Base-by-base conservation (phyloP, 2,329 filamentous ascomycete species). In the Fusarium multiceps region DNA sequence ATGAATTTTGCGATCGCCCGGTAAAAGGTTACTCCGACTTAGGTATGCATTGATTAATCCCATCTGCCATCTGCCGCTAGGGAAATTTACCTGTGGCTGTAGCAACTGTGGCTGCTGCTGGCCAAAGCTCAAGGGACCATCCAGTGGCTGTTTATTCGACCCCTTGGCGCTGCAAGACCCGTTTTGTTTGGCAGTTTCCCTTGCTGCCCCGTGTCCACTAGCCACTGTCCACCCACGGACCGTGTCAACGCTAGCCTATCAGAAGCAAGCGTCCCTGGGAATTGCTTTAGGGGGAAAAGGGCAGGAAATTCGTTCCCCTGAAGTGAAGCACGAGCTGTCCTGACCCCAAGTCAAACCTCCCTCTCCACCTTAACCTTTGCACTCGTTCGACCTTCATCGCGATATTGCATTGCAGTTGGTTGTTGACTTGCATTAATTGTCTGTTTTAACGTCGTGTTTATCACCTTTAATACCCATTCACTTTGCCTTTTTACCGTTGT, bases 291-390 rank as follows among this genome's bases (percentile, higher is more conserved):
- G 72, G 68, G 64, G 68, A 46, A 46, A 74, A 77, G 71, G 73
- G 69, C 72, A 77, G 76, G 78, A 76, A 80, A 76, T 75, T 75
- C 76, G 74, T 76, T 76, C 78, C 78, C 78, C 78, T 79, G 78
- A 79, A 63, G 48, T 63, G 48, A 63, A 78, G 75, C 69, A 72
- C 69, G 67, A 75, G 74, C 74, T 75, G 69, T 75, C 73, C 72
- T 63, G 64, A 73, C 73, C 70, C 55, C 49, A 55, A 58, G 50
- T 53, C 62, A 65, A 60, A 66, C 63, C 61, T 66, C 63, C 61
- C 61, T 59, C 74, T 75, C 70, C 73, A 75, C 68, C 73, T 74
- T 66, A 45, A 66, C 63, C 55, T 66, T 66, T 68, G 73, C 53
- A 73, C 68, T 75, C 70, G 69, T 71, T 74, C 73, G 74, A 75